A percentile compares a stretch with the other conserved stretches of the same genome.
Conservation (phyloP, 75 land plant genomes). For the Pinus tabuliformis region DNA sequence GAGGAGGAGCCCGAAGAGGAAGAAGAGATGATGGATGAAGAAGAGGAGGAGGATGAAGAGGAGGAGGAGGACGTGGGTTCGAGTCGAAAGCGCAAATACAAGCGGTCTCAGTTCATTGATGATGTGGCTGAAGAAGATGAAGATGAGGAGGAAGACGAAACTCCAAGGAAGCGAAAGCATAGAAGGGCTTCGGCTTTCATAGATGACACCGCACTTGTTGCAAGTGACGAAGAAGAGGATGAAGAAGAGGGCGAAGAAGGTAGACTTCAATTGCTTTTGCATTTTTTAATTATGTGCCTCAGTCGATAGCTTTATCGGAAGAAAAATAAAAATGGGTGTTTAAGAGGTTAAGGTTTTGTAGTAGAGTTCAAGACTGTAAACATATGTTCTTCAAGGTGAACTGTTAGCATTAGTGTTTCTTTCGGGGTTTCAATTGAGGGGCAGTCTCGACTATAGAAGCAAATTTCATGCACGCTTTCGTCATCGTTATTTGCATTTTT, state of each 20-base stretch:
- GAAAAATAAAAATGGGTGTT: no score
- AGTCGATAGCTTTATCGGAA: no score
- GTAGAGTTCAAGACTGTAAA: no score
- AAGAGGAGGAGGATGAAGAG: slow-evolving; percentile 49
- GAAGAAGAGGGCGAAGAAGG: slow-evolving; percentile 97
- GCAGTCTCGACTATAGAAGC: no score
- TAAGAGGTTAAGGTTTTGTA: no score
- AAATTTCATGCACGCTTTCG: no score
- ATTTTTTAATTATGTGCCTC: background rate
- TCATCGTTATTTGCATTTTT: no score
- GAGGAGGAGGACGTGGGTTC: slow-evolving; percentile 27
- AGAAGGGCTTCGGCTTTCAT: slow-evolving; percentile 43
- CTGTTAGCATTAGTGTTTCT: no score
- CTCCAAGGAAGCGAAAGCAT: slow-evolving; percentile 47
- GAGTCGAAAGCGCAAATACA: slow-evolving; percentile 23
- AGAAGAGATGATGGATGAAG: slow-evolving; percentile 35
- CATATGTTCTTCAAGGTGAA: no score
- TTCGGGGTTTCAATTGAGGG: no score
- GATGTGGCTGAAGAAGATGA: slow-evolving; percentile 75
- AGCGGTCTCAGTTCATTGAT: slow-evolving; percentile 71
- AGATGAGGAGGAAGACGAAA: slow-evolving; percentile 66
- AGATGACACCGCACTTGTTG: slow-evolving; percentile 79
- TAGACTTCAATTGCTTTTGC: slow-evolving; percentile 7
- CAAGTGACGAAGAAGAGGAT: slow-evolving; percentile 84
- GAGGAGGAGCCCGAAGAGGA: slow-evolving; percentile 42